Evolutionary conservation across 164 flowering plant genomes (phyloP), one percentile per base, ranked within the genome.

Genomic region (Aristolochia contorta): DNA sequence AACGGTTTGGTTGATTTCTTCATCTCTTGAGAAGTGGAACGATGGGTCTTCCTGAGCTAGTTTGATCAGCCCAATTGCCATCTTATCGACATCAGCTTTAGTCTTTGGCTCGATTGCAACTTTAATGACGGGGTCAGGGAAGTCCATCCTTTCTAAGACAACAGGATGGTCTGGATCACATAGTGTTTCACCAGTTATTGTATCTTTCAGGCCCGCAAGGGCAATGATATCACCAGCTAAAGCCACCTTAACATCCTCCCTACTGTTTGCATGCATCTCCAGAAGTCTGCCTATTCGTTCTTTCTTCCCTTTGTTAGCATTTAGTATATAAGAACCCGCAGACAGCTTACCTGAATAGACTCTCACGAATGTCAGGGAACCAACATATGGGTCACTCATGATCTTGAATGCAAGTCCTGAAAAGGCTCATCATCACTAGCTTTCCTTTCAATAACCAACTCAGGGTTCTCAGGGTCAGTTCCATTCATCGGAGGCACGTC

Each of bases 31-130:
- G 70, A 90, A 90, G 72, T 91, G 99, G 85, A 93, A 90, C 58
- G 99, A 93, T 37, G 97, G 99, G 68, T 93, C 99, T 70, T 93
- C 99, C 64, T 90, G 95, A 45, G 97, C 92, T 54, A 93, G 99
- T 72, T 88, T 90, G 71, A 86, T 72, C 65, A 93, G 72, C 41
- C 96, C 97, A 67, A 52, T 47, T 18, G 86, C 84, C 99, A 93
- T 90, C 80, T 84, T 90, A 66, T 93, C 99, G 55, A 86, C 54
- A 74, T 93, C 96, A 21, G 99, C 99, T 72, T 90, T 90, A 21
- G 99, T 90, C 73, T 90, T 90, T 33, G 99, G 99, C 65, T 93
- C 99, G 67, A 93, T 90, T 30, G 99, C 99, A 68, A 90, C 89
- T 79, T 90, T 90, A 59, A 93, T 93, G 27, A 93, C 97, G 52